Conservation (phyloP, 805 yeast genomes). For the Yamadazyma endophytica region DNA sequence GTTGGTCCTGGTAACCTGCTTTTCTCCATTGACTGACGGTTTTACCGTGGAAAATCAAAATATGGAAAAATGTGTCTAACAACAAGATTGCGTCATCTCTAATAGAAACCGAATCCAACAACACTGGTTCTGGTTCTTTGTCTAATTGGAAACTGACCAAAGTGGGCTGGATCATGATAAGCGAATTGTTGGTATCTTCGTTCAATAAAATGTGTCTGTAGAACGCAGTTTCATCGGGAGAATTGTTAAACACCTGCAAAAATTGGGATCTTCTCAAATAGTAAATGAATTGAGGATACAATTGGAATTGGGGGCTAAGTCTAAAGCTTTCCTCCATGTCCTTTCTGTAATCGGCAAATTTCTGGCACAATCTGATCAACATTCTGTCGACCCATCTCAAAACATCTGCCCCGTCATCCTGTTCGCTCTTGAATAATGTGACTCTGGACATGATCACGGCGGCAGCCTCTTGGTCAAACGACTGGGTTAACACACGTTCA, state of each 20-base stretch:
- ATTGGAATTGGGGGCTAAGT: conserved; percentile 44
- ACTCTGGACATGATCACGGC: conserved; percentile 60
- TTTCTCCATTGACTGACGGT: conserved; percentile 96
- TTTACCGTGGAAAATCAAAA: conserved; percentile 91
- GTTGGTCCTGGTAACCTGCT: conserved; percentile 88
- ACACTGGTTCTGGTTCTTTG: conserved; percentile 56
- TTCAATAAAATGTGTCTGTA: conserved; percentile 58
- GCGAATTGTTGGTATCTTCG: conserved; percentile 57
- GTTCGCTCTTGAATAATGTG: conserved; percentile 74
- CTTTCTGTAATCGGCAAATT: conserved; percentile 40
- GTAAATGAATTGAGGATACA: conserved; percentile 65
- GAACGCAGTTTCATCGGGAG: conserved; percentile 70
- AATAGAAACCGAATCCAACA: conserved; percentile 60
- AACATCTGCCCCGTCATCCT: conserved; percentile 88
- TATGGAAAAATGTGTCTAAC: conserved; percentile 88
- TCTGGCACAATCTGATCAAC: conserved; percentile 30
- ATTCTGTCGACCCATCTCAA: conserved; percentile 88
- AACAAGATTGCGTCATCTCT: conserved; percentile 53
- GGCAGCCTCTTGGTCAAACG: conserved; percentile 70
- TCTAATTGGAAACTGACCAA: conserved; percentile 23
- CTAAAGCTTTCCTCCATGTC: conserved; percentile 47
- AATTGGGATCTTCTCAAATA: conserved; percentile 65
- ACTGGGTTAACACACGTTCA: conserved; percentile 36
- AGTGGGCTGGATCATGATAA: conserved; percentile 69
- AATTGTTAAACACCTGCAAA: conserved; percentile 61